Evolutionary conservation across 2,329 filamentous ascomycete species (phyloP), one percentile per base, ranked within the genome.

Genomic region (Cladosporium sp.): DNA sequence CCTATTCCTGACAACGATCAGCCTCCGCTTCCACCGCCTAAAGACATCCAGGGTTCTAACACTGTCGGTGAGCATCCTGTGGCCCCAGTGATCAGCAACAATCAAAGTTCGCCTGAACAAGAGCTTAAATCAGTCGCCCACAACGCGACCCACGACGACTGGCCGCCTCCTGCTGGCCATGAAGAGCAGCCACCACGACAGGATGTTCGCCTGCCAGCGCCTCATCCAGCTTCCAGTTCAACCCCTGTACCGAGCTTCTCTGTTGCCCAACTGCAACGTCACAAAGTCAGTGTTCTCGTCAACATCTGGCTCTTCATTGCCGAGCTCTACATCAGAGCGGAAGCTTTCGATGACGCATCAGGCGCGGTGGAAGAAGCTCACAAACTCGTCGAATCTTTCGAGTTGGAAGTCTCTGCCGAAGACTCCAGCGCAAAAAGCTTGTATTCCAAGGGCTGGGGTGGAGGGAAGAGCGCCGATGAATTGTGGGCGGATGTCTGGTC

Each of bases 221-320:
- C 56, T 42, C 60, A 70, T 49, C 68, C 70, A 4, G 60, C 60
- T 9, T 51, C 59, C 7, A 55, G 65, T 40, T 64, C 64, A 15
- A 59, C 68, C 5, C 63, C 70, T 9, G 62, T 76, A 25, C 75
- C 77, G 35, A 72, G 72, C 46, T 78, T 80, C 51, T 70, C 76
- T 2, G 66, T 69, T 16, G 54, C 72, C 7, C 74, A 79, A 53
- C 72, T 75, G 43, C 74, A 78, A 45, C 76, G 76, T 48, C 78
- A 82, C 51, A 77, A 75, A 13, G 70, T 81, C 11, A 73, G 74
- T 4, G 63, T 84, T 9, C 69, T 98, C 13, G 74, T 90, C 16
- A 85, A 85, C 57, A 83, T 96, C 27, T 98, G 93, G 93, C 75
- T 96, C 7, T 85, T 93, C 64, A 89, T 96, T 54, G 86, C 89